Percentiles rank a stretch among this genome's conserved stretches.
Evolutionary conservation across 139 green algal genomes (phyloP).

Genomic region (Coccomyxa sp.): DNA sequence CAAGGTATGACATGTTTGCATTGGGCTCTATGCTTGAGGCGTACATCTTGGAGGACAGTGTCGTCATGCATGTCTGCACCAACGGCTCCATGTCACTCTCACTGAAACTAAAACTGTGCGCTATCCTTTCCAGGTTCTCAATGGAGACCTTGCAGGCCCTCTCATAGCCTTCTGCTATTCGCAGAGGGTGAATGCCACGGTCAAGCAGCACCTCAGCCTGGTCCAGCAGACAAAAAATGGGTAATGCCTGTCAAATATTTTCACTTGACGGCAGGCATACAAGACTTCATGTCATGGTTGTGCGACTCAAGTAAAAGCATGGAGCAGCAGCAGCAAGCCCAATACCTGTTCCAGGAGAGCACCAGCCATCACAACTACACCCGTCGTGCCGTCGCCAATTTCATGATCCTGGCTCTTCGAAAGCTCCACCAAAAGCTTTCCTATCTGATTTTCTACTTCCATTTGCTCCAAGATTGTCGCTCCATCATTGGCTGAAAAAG

Average conservation of each 20-base stretch:
- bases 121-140: slow-evolving; percentile 75
- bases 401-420: slow-evolving; percentile 75
- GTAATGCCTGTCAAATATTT: no score
- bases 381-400: slow-evolving; percentile 90
- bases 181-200: slow-evolving; percentile 94
- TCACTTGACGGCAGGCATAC: no score
- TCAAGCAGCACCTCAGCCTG: slow-evolving; percentile 95
- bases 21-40: slow-evolving; percentile 13
- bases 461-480: slow-evolving; percentile 99
- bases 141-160: slow-evolving; percentile 91
- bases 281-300: no score
- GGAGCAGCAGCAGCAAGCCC: background rate
- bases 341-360: slow-evolving; percentile 46
- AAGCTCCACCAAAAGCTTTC: slow-evolving; percentile 97
- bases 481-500: slow-evolving; percentile 88
- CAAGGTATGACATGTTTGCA: background rate
- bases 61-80: slow-evolving; percentile 98
- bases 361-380: slow-evolving; percentile 86
- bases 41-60: slow-evolving; percentile 98
- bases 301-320: no score
- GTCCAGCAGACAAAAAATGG: slow-evolving; percentile 35
- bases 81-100: slow-evolving; percentile 85
- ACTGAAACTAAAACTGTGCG: slow-evolving; percentile 79
- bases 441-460: slow-evolving; percentile 99
- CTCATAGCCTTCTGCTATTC: slow-evolving; percentile 98